phyloP scores from a whole-genome alignment of 352 stramenopile species.

The Pelagophyceae sp. region DNA sequence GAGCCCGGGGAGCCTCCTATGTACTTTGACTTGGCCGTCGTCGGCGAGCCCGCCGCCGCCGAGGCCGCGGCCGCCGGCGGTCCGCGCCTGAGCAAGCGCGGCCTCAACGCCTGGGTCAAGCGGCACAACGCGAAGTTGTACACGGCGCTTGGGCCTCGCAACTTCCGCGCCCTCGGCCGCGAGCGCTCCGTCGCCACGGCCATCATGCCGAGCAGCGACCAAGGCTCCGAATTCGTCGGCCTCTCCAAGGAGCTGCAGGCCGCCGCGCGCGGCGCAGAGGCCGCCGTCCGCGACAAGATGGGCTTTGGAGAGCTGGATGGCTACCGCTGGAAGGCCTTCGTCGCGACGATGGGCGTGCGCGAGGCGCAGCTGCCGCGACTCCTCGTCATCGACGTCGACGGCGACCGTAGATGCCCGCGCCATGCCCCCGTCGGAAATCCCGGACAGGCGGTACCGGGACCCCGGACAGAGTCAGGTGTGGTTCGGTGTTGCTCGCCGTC shows the following conservation, averaged over 20 bases:
- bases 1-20: neutral
- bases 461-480: no score
- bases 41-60: no score
- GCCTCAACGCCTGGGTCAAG: neutral
- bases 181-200: neutral
- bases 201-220: neutral
- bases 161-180: neutral
- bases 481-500: no score
- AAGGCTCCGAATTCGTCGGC: neutral
- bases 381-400: slow-evolving; percentile 1
- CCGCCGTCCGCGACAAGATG: neutral
- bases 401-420: neutral
- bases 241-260: neutral
- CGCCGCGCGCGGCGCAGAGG: neutral
- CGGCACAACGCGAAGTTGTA: slow-evolving; percentile 1
- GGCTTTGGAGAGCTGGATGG: slow-evolving; percentile 2
- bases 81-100: neutral
- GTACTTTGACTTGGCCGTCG: neutral
- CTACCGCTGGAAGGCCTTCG: neutral
- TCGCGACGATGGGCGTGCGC: neutral
- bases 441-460: neutral
- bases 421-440: neutral
- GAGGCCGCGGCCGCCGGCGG: no score
- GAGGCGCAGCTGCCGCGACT: neutral
- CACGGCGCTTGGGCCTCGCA: neutral